Conservation (phyloP, 768 basidiomycete species). For the Suillus variegatus region DNA sequence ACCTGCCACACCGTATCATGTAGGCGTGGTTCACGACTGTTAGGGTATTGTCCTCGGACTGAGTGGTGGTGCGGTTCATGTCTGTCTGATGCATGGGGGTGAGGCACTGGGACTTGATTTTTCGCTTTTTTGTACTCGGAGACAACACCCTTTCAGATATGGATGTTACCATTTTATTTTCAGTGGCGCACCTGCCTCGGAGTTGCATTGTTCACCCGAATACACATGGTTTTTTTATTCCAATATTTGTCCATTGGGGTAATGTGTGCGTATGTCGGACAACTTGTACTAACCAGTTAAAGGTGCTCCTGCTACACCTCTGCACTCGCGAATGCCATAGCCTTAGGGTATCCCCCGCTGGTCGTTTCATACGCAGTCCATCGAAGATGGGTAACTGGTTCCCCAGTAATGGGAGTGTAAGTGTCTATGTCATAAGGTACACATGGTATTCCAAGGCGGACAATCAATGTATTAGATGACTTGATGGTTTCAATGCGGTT, state of each 20-base stretch:
- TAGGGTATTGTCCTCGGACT: not conserved
- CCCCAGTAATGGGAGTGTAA: not conserved
- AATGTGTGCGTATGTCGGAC: not conserved
- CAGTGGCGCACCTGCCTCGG: not conserved
- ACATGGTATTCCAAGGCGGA: not conserved
- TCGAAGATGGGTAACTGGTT: not conserved
- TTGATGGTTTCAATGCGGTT: not conserved
- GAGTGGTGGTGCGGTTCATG: slow-evolving; percentile 11
- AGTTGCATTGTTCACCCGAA: slow-evolving; percentile 1
- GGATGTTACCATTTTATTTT: not conserved
- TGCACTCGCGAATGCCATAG: not conserved
- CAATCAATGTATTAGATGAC: not conserved
- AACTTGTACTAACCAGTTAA: not conserved
- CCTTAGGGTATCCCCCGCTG: not conserved
- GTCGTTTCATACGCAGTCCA: not conserved
- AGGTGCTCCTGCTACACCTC: not conserved
- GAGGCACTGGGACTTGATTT: not conserved
- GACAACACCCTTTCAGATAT: not conserved
- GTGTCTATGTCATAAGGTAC: not conserved
- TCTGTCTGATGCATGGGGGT: slow-evolving; percentile 12
- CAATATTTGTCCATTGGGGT: not conserved
- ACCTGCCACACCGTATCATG: slow-evolving; percentile 23
- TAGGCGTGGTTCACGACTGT: not conserved
- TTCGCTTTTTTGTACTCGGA: not conserved
- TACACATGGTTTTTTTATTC: not conserved